A percentile compares a stretch with the other conserved stretches of the same genome.
Evolutionary conservation across 1,284 basidiomycete species (phyloP).

Genomic region (Ceratobasidium sp.): DNA sequence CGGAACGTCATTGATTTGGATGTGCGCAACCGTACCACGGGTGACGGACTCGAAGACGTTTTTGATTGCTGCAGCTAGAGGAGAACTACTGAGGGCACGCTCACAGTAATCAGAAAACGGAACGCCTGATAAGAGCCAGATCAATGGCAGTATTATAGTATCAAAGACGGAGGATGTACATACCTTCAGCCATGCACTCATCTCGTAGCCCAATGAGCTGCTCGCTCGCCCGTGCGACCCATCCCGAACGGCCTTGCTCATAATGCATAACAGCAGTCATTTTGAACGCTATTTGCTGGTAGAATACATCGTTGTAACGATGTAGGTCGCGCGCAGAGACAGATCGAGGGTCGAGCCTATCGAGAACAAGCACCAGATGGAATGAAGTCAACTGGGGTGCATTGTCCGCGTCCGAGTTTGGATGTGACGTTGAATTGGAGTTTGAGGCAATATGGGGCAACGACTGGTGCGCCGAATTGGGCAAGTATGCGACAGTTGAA

Average conservation of each 20-base stretch:
- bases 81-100: slow-evolving; percentile 74
- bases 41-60: slow-evolving; percentile 81
- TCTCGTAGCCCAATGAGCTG: slow-evolving; percentile 77
- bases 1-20: slow-evolving; percentile 80
- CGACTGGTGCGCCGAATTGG: background rate
- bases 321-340: slow-evolving; percentile 79
- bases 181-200: slow-evolving; percentile 72
- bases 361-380: slow-evolving; percentile 89
- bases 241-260: slow-evolving; percentile 86
- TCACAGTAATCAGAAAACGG: slow-evolving; percentile 68
- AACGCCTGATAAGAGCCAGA: slow-evolving; percentile 61
- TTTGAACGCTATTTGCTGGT: slow-evolving; percentile 88
- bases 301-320: slow-evolving; percentile 86
- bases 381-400: slow-evolving; percentile 68
- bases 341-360: slow-evolving; percentile 89
- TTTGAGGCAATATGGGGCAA: slow-evolving; percentile 28
- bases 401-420: slow-evolving; percentile 25
- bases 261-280: slow-evolving; percentile 90
- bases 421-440: slow-evolving; percentile 26
- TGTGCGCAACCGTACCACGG: slow-evolving; percentile 75
- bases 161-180: slow-evolving; percentile 45
- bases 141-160: background rate
- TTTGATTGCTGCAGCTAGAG: slow-evolving; percentile 81
- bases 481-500: slow-evolving; percentile 7
- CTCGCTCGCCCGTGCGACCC: slow-evolving; percentile 84